Evolutionary conservation across 1,284 basidiomycete species (phyloP), one percentile per base, ranked within the genome.

Genomic region (Exobasidium rhododendri): DNA sequence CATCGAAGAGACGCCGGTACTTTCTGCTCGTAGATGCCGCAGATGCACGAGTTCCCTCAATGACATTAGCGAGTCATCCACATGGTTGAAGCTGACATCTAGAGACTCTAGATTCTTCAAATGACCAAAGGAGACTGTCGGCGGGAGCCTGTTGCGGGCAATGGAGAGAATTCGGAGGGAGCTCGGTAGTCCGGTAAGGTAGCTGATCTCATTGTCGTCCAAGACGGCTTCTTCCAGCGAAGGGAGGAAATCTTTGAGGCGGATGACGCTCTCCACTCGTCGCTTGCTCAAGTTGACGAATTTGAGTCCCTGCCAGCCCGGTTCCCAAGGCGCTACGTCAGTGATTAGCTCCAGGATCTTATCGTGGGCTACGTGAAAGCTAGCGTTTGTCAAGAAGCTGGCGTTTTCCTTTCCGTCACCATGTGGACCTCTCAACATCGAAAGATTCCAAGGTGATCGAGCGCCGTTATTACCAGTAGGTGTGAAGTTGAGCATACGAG

Each of bases 211-310:
- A 63, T 78, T 78, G 40, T 62, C 58, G 44, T 71, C 70, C 3
- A 97, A 75, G 68, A 86, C 86, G 59, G 94, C 82, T 63, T 87
- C 84, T 74, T 93, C 91, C 30, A 98, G 83, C 58, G 83, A 84
- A 5, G 96, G 94, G 65, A 97, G 81, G 79, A 97, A 94, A 82
- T 98, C 94, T 78, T 96, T 94, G 69, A 98, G 82, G 61, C 93
- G 83, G 32, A 92, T 90, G 24, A 94, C 87, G 72, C 92, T 93
- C 74, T 97, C 94, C 52, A 94, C 82, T 52, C 86, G 85, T 79
- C 89, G 89, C 56, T 84, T 83, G 43, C 88, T 88, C 70, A 98
- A 82, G 78, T 97, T 88, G 68, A 98, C 88, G 14, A 82, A 81
- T 59, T 79, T 83, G 67, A 98, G 81, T 51, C 86, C 83, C 70